A percentile compares a stretch with the other conserved stretches of the same genome.
These are phyloP conservation scores for Cercospora sp. DNA, from an alignment of 2,329 filamentous ascomycete species.

Conservation along the genomic window DNA sequence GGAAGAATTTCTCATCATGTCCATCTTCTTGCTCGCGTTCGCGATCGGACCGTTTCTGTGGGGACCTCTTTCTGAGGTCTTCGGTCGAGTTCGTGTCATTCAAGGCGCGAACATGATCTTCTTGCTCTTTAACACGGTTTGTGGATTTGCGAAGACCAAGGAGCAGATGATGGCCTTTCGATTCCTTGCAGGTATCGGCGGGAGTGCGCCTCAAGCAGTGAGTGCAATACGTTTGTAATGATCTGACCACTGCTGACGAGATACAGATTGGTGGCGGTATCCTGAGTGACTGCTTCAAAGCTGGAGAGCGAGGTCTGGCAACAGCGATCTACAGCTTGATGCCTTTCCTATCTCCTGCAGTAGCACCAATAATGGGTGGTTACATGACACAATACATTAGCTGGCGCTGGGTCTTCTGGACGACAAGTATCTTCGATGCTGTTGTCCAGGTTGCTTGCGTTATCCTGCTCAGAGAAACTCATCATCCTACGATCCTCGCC, in stretches of 20 bases:
- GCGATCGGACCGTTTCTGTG: constrained; percentile 37
- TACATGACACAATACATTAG: constrained; percentile 63
- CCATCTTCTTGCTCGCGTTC: constrained; percentile 38
- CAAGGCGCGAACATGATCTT: constrained; percentile 38
- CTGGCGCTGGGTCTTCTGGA: constrained; percentile 85
- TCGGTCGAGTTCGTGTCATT: constrained; percentile 35
- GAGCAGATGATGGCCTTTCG: constrained; percentile 38
- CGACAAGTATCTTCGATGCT: constrained; percentile 73
- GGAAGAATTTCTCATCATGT: constrained; percentile 35
- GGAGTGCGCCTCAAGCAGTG: constrained; percentile 37
- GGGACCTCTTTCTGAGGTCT: constrained; percentile 36
- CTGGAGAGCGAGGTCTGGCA: constrained; percentile 36
- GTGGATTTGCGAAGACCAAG: constrained; percentile 37
- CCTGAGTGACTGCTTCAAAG: constrained; percentile 35
- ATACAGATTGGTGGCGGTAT: constrained; percentile 33
- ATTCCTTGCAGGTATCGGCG: constrained; percentile 37
- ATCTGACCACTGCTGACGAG: constrained; percentile 6
- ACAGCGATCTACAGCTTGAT: constrained; percentile 37
- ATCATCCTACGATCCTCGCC: constrained; percentile 62
- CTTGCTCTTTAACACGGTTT: constrained; percentile 37
- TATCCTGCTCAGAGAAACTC: constrained; percentile 63
- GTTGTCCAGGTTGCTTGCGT: constrained; percentile 72
- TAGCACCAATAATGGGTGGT: constrained; percentile 63
- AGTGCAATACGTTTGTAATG: constrained; percentile 20
- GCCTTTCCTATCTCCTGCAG: constrained; percentile 35